Conservation (phyloP, 768 basidiomycete genomes). For the Naganishia friedmannii region DNA sequence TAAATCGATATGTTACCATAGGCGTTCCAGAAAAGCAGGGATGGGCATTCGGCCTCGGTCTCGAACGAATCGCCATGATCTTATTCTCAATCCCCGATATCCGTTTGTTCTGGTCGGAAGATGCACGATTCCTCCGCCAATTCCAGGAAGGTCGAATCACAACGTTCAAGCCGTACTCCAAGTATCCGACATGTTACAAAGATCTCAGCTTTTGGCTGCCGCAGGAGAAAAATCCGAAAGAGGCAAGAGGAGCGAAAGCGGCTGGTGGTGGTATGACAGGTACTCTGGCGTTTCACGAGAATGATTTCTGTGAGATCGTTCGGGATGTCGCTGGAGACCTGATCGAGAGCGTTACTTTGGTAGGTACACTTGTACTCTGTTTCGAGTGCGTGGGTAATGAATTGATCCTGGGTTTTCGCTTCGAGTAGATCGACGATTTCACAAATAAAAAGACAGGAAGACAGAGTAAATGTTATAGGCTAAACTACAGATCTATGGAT, state of each 20-base stretch:
- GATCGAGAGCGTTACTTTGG: slow-evolving; percentile 84
- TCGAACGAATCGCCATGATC: slow-evolving; percentile 97
- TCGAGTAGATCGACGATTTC: slow-evolving; percentile 78
- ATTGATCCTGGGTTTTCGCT: not conserved
- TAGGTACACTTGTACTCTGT: slow-evolving; percentile 50
- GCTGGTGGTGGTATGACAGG: slow-evolving; percentile 27
- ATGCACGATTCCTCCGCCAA: slow-evolving; percentile 80
- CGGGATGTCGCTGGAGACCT: slow-evolving; percentile 88
- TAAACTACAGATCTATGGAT: slow-evolving; percentile 97
- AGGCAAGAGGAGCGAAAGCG: slow-evolving; percentile 45
- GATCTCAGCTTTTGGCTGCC: slow-evolving; percentile 93
- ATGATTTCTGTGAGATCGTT: slow-evolving; percentile 94
- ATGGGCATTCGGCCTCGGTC: slow-evolving; percentile 96
- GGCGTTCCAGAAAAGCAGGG: slow-evolving; percentile 74
- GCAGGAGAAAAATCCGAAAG: slow-evolving; percentile 5
- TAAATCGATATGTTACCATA: slow-evolving; percentile 30
- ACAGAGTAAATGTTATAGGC: slow-evolving; percentile 77
- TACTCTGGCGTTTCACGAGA: slow-evolving; percentile 68
- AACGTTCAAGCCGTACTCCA: slow-evolving; percentile 85
- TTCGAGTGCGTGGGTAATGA: not conserved
- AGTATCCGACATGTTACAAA: slow-evolving; percentile 87
- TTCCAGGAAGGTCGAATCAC: slow-evolving; percentile 71
- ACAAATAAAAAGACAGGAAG: slow-evolving; percentile 79
- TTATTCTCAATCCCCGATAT: slow-evolving; percentile 96
- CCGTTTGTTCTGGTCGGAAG: slow-evolving; percentile 92